Evolutionary conservation across 345 rosid species (phyloP).

Genomic region (Sonneratia alba): DNA sequence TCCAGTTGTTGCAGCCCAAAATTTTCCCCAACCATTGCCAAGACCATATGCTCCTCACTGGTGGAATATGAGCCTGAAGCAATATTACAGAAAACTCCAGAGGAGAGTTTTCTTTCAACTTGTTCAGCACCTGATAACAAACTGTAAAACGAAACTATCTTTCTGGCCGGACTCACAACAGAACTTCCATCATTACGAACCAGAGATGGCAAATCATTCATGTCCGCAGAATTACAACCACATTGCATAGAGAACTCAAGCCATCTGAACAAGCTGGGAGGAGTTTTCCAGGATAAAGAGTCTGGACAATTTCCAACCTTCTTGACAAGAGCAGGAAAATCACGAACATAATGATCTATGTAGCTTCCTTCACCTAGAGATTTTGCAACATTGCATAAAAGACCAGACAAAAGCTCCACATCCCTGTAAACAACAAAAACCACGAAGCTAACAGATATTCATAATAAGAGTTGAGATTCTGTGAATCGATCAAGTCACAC

Average conservation of each 20-base stretch:
- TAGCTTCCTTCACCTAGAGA: constrained; percentile 64
- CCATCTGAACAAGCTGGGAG: constrained; percentile 86
- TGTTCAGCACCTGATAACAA: constrained; percentile 68
- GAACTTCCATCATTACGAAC: constrained; percentile 57
- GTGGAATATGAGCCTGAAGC: constrained; percentile 66
- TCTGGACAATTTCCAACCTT: constrained; percentile 21
- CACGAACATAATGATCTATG: constrained; percentile 79
- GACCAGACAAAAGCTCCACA: constrained; percentile 62
- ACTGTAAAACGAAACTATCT: constrained; percentile 76
- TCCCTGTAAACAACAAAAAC: constrained; percentile 41
- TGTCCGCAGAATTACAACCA: constrained; percentile 46
- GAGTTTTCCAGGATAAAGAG: constrained; percentile 37
- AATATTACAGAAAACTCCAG: constrained; percentile 72
- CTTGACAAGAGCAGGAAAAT: constrained; percentile 66
- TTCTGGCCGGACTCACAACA: constrained; percentile 69
- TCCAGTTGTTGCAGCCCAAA: constrained; percentile 89
- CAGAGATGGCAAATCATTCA: constrained; percentile 63
- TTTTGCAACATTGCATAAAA: constrained; percentile 60
- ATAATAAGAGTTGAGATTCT: not conserved
- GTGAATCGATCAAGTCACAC: not conserved
- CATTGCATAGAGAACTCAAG: constrained; percentile 64
- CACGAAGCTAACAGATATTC: not conserved
- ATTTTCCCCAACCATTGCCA: constrained; percentile 95
- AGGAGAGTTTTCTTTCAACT: constrained; percentile 48
- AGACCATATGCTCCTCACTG: constrained; percentile 66